Evolutionary conservation across 768 basidiomycete species (phyloP).

Genomic region (Tricholoma saponaceum): DNA sequence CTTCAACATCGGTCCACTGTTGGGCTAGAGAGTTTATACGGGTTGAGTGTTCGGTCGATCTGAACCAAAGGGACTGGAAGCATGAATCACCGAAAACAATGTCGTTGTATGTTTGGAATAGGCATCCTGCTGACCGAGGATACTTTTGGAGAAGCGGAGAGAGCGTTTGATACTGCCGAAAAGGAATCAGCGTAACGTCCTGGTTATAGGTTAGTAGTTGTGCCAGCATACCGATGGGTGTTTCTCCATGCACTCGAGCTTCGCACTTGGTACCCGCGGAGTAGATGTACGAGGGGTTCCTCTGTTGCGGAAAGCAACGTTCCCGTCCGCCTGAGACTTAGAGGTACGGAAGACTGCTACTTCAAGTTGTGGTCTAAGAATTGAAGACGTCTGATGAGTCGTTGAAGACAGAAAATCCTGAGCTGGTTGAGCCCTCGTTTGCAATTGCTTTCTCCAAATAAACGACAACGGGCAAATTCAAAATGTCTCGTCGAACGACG

Average conservation of each 20-base stretch:
- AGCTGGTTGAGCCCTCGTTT: no score
- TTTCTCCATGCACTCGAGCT: constrained; percentile 13
- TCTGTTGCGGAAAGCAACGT: no score
- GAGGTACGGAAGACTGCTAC: no score
- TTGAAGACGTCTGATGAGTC: no score
- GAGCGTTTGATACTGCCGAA: constrained; percentile 42
- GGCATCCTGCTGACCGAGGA: constrained; percentile 51
- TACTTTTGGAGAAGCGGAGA: constrained; percentile 52
- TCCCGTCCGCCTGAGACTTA: no score
- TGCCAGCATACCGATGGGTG: constrained; percentile 21
- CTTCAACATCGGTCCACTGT: constrained; percentile 61
- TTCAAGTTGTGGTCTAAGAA: no score
- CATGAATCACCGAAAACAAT: constrained; percentile 48
- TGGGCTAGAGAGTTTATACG: constrained; percentile 44
- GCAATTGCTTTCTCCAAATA: no score
- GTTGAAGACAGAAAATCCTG: no score
- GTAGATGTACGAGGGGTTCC: no score
- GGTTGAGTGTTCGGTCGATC: not conserved
- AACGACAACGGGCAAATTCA: no score
- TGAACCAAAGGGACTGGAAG: not conserved
- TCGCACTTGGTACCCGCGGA: no score
- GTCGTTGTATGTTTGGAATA: constrained; percentile 80
- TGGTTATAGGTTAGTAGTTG: not conserved
- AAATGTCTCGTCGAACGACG: no score
- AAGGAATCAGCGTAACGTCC: not conserved